Percentiles rank a stretch among this genome's conserved stretches.
phyloP scores from a whole-genome alignment of 257 asterid species.

The Petunia axillaris region DNA sequence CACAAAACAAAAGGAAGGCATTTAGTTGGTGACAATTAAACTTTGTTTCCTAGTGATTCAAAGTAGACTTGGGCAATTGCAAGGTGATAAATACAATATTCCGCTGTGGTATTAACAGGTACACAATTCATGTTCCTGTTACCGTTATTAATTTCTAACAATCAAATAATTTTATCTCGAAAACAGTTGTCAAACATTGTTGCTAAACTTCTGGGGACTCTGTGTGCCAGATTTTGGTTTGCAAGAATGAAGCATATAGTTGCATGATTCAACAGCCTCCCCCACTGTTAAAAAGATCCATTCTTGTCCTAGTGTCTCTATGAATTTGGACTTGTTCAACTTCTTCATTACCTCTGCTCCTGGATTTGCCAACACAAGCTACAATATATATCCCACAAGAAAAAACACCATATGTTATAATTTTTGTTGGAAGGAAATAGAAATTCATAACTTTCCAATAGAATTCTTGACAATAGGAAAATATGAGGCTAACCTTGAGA shows the following conservation, averaged over 20 bases:
- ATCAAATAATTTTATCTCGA: neutral
- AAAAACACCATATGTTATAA: neutral
- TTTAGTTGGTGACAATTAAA: no score
- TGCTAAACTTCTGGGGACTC: constrained; percentile 44
- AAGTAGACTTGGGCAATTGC: no score
- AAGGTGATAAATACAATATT: no score
- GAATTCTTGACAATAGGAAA: neutral
- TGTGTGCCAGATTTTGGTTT: constrained; percentile 44
- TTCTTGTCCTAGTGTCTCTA: constrained; percentile 75
- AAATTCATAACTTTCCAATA: neutral
- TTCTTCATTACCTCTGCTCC: constrained; percentile 92
- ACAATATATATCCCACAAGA: constrained; percentile 21
- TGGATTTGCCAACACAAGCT: constrained; percentile 86
- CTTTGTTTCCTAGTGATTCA: no score
- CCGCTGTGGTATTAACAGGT: no score
- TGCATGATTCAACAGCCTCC: constrained; percentile 90
- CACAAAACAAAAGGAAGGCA: no score
- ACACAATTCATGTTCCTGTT: no score
- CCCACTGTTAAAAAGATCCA: constrained; percentile 89
- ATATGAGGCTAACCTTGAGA: constrained; percentile 56
- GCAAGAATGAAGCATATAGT: constrained; percentile 70
- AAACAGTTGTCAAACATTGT: constrained; percentile 44
- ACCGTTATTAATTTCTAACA: no score
- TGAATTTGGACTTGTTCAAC: constrained; percentile 67
- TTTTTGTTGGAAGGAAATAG: neutral